Conservation (phyloP, 192 early-diverging fungal species). For the Linnemannia hyalina region DNA sequence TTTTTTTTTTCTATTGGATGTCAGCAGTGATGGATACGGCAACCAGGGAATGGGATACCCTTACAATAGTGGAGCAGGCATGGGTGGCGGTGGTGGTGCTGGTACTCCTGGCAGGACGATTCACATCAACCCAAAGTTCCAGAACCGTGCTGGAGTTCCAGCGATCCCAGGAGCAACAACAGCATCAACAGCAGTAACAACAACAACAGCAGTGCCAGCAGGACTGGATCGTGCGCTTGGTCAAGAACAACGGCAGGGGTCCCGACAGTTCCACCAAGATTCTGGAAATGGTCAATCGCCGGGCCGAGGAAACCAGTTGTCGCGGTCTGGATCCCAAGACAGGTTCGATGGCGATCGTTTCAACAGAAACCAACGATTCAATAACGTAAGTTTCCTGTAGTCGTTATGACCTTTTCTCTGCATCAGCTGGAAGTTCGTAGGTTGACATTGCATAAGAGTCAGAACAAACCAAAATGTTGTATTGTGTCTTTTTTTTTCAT, state of each 20-base stretch:
- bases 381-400: neutral
- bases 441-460: too few relatives aligned
- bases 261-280: conserved; percentile 17
- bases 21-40: conserved; percentile 23
- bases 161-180: neutral
- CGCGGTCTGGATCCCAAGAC: conserved; percentile 14
- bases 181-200: too few relatives aligned
- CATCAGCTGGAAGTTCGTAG: too few relatives aligned
- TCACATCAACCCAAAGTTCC: conserved; percentile 55
- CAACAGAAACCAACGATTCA: neutral
- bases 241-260: conserved; percentile 16
- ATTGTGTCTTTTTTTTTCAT: neutral
- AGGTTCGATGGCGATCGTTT: conserved; percentile 7
- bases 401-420: neutral
- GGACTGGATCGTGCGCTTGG: conserved; percentile 2
- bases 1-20: neutral
- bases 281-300: neutral
- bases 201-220: neutral
- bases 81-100: conserved; percentile 28
- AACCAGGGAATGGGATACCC: conserved; percentile 33
- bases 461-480: neutral
- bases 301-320: neutral
- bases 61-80: conserved; percentile 15
- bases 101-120: conserved; percentile 34
- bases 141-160: conserved; percentile 25